Percentiles rank a stretch among this genome's conserved stretches.
Evolutionary conservation across 345 rosid species (phyloP).

Genomic region (Zanthoxylum bungeanum): DNA sequence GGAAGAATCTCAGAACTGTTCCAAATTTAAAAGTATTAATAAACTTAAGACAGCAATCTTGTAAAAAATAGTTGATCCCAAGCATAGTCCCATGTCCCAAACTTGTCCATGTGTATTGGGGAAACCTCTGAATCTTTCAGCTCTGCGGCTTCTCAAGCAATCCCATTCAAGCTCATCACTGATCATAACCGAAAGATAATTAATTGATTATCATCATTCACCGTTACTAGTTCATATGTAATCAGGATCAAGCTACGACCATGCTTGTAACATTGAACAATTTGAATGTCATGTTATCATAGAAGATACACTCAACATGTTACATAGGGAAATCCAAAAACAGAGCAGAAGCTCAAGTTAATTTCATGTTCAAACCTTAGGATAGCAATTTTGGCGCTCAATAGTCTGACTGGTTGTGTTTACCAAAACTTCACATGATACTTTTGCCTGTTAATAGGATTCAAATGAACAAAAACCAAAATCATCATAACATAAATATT

Average conservation of each 20-base stretch:
- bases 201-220: too few species aligned
- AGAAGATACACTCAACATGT: too few species aligned
- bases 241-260: too few species aligned
- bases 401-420: too few species aligned
- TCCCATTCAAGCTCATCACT: background rate
- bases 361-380: constrained; percentile 34
- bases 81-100: background rate
- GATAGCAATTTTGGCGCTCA: constrained; percentile 30
- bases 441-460: constrained; percentile 26
- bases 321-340: too few species aligned
- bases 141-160: background rate
- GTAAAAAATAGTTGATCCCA: background rate
- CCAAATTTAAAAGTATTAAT: background rate
- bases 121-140: constrained; percentile 3
- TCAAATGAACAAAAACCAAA: background rate
- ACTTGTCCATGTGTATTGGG: background rate
- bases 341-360: too few species aligned
- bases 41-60: background rate
- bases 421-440: constrained; percentile 39
- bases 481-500: background rate
- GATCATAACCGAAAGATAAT: background rate
- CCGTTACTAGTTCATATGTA: too few species aligned
- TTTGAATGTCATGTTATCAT: too few species aligned
- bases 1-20: too few species aligned
- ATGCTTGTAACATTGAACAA: too few species aligned